Conservation (phyloP, 345 rosid genomes). For the Eucalyptus fibrosa region DNA sequence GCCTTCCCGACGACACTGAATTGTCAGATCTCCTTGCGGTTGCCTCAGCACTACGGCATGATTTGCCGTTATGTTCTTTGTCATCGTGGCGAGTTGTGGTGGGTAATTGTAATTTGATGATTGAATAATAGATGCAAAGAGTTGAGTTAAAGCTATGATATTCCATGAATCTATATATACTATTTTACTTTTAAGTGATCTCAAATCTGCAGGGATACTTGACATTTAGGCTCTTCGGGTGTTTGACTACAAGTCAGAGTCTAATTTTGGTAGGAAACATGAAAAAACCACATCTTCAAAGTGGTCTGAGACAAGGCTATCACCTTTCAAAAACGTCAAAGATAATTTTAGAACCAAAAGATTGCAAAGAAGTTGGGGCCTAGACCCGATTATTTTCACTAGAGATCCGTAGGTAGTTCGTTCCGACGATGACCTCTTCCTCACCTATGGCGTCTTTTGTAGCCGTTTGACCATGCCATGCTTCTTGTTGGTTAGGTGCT, state of each 20-base stretch:
- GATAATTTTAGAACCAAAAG: accelerated
- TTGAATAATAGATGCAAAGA: neutral
- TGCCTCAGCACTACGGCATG: neutral
- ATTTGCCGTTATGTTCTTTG: accelerated
- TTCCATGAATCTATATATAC: neutral
- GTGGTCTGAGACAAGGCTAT: too few relatives aligned
- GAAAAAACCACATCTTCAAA: neutral
- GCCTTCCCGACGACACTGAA: neutral
- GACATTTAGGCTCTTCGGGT: accelerated
- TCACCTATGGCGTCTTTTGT: accelerated
- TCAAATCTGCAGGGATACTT: accelerated
- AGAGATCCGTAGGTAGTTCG: too few relatives aligned
- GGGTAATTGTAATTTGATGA: neutral
- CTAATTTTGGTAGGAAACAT: neutral
- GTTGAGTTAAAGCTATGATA: neutral
- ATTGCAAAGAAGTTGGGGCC: too few relatives aligned
- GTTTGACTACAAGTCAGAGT: accelerated
- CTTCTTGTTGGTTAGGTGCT: too few relatives aligned
- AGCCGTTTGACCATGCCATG: too few relatives aligned
- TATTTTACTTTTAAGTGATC: neutral
- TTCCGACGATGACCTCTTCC: too few relatives aligned
- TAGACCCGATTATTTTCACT: too few relatives aligned
- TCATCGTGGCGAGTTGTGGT: neutral
- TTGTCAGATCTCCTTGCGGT: neutral
- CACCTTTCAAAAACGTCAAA: accelerated